These are phyloP conservation scores for Xylaria polymorpha DNA, from an alignment of 2,329 filamentous ascomycete genomes.

Conservation along the genomic window DNA sequence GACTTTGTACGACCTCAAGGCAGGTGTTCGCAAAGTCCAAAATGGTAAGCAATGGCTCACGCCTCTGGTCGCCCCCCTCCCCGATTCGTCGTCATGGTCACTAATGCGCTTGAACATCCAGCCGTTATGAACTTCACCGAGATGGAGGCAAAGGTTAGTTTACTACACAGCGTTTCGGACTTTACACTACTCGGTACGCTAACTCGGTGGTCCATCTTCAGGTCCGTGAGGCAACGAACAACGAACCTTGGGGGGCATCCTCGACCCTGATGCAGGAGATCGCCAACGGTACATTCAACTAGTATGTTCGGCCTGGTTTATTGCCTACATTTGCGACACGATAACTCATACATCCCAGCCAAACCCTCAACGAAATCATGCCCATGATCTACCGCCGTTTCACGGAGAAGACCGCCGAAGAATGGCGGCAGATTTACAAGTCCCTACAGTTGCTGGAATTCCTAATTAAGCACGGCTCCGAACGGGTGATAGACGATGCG, in stretches of 20 bases:
- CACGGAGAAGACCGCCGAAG: constrained; percentile 96
- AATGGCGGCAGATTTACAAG: constrained; percentile 99
- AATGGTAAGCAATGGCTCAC: constrained; percentile 73
- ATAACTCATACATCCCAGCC: constrained; percentile 63
- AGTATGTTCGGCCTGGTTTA: constrained; percentile 69
- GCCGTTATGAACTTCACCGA: constrained; percentile 99
- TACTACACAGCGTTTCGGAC: not conserved
- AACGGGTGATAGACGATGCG: constrained; percentile 96
- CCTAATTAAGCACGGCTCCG: constrained; percentile 96
- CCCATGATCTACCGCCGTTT: constrained; percentile 99
- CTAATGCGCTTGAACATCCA: constrained; percentile 53
- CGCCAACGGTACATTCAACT: constrained; percentile 96
- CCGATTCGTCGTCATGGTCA: constrained; percentile 14
- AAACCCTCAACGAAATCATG: constrained; percentile 99
- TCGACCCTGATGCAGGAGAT: constrained; percentile 96
- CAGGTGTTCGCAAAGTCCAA: constrained; percentile 92
- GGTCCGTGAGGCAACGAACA: constrained; percentile 98
- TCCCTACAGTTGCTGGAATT: constrained; percentile 96
- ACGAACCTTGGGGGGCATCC: constrained; percentile 94
- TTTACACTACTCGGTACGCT: constrained; percentile 19
- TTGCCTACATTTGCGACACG: not conserved
- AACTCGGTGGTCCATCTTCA: constrained; percentile 51
- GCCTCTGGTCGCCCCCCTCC: not conserved
- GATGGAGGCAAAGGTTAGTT: constrained; percentile 77
- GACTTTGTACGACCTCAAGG: constrained; percentile 95